Conservation (phyloP, 345 rosid genomes). For the Trapa bicornis region DNA sequence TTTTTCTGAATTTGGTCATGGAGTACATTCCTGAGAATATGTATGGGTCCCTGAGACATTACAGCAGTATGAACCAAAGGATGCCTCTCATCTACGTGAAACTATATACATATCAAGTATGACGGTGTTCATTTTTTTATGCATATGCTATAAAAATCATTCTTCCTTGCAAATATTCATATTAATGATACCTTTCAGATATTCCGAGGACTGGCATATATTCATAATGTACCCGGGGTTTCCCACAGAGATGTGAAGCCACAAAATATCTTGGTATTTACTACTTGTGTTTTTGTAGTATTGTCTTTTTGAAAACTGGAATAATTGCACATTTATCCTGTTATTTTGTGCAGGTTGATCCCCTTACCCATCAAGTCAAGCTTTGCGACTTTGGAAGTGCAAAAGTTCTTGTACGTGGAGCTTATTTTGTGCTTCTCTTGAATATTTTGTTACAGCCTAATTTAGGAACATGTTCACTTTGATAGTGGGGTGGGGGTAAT, state of each 20-base stretch:
- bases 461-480: background rate
- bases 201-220: conserved; percentile 70
- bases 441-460: background rate
- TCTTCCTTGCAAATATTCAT: conserved; percentile 1
- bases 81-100: conserved; percentile 52
- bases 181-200: conserved; percentile 36
- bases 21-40: conserved; percentile 52
- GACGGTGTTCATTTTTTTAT: background rate
- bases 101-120: conserved; percentile 49
- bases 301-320: background rate
- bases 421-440: background rate
- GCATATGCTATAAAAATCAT: background rate
- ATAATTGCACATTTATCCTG: conserved; percentile 7
- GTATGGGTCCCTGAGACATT: conserved; percentile 38
- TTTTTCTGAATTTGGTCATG: conserved; percentile 43
- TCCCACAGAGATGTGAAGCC: conserved; percentile 94
- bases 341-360: conserved; percentile 47
- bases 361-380: conserved; percentile 73
- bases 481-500: background rate
- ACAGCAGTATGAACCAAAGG: conserved; percentile 39
- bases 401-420: conserved; percentile 46
- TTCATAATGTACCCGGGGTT: conserved; percentile 68
- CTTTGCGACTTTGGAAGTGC: conserved; percentile 85
- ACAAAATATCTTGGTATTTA: conserved; percentile 75
- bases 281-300: background rate